Base-by-base conservation (phyloP, 1,139 yeast species). In the Debaryomyces nepalensis region DNA sequence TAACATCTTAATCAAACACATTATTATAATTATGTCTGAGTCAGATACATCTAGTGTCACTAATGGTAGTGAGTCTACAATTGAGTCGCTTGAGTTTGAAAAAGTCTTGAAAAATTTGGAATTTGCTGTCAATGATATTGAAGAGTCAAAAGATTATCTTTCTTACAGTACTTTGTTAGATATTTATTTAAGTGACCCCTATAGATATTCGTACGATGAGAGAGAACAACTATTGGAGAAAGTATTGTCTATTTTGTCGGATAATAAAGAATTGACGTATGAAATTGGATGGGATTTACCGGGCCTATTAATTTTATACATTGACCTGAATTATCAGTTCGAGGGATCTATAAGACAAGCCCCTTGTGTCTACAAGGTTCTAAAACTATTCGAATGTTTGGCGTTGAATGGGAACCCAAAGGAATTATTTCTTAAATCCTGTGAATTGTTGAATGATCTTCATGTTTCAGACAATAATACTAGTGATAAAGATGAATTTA, bases 261-360 rank as follows among this genome's bases (percentile, higher is more conserved):
- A 58, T 0, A 64, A 82, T 54, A 59, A 70, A 20, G 71, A 72
- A n/a, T 61, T 88, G 26, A 69, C 82, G 0, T 68, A 75, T 45
- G 87, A 85, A 52, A 79, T 88, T 45, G 96, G 95, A 2, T 90
- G 97, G 97, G 97, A 90, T 59, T 58, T 90, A 16, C 97, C 96
- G 0, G 75, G 71, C 23, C 57, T 87, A 33, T 54, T 90, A 14
- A 57, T 87, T 32, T 61, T 64, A 3, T 81, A 69, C 50, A 49
- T 78, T 11, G 64, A 52, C 44, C 52, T 44, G 40, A 51, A 53
- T 29, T 56, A 49, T 37, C 47, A 53, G 15, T 55, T 57, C 14
- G 44, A 42, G 3, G 44, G 38, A 2, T 41, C 60, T 1, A 49
- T 73, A 15, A 57, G 75, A 33, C 23, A 43, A 3, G 63, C 67